phyloP scores from a whole-genome alignment of 768 basidiomycete species.

The Pleurotus salmoneostramineus region DNA sequence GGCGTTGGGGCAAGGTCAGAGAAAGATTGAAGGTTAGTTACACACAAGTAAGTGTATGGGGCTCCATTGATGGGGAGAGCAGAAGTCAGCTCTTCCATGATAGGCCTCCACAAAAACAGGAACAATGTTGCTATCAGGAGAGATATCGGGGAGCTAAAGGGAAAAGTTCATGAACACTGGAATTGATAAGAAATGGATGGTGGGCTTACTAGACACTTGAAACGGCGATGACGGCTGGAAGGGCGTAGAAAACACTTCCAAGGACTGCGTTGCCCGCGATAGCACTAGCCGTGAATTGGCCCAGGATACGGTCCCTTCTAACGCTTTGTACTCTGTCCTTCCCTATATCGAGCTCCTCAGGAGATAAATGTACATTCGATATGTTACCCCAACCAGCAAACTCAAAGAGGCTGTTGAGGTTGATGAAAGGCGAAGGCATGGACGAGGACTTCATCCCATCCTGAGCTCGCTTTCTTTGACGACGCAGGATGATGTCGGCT shows the following conservation, averaged over 20 bases:
- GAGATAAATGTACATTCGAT: constrained; percentile 38
- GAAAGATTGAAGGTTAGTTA: background rate
- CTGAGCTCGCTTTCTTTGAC: constrained; percentile 48
- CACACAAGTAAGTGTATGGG: constrained; percentile 67
- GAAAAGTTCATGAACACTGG: background rate
- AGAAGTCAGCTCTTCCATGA: constrained; percentile 70
- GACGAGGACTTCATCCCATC: constrained; percentile 34
- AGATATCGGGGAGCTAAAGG: constrained; percentile 70
- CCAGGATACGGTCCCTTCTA: constrained; percentile 40
- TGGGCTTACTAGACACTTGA: constrained; percentile 59
- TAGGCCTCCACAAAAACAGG: constrained; percentile 68
- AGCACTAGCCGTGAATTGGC: constrained; percentile 62
- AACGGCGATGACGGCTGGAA: constrained; percentile 61
- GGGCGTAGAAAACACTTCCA: constrained; percentile 65
- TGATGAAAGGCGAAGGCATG: constrained; percentile 56
- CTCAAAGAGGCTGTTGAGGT: constrained; percentile 61
- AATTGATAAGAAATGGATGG: background rate
- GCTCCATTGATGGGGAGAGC: constrained; percentile 69
- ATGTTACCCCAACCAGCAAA: constrained; percentile 72
- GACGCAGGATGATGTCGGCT: constrained; percentile 54
- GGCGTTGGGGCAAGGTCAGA: background rate
- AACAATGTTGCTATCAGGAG: constrained; percentile 59
- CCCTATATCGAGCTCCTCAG: constrained; percentile 35
- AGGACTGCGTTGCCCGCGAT: constrained; percentile 66
- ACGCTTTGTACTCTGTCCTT: constrained; percentile 22